These are phyloP conservation scores for Coniosporium tulheliwenetii DNA, from an alignment of 2,329 filamentous ascomycete genomes.

Conservation along the genomic window DNA sequence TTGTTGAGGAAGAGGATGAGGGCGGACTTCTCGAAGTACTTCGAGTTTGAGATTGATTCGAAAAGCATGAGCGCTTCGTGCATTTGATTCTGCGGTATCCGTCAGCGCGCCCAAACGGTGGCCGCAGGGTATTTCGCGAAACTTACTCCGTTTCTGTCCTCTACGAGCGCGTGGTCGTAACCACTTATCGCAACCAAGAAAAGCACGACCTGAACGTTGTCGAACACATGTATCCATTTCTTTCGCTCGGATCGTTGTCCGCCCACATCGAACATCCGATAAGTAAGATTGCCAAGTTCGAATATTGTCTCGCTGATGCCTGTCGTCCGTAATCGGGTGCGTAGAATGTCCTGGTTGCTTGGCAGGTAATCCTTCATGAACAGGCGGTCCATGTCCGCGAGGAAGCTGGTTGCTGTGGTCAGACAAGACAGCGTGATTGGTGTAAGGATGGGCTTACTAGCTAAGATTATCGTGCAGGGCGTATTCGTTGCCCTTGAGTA, in stretches of 20 bases:
- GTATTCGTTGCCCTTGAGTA: slow-evolving; percentile 88
- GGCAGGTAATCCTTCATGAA: slow-evolving; percentile 63
- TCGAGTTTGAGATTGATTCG: slow-evolving; percentile 36
- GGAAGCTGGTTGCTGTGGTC: slow-evolving; percentile 48
- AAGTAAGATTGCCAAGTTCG: slow-evolving; percentile 79
- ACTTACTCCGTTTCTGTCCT: slow-evolving; percentile 88
- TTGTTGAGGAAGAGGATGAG: slow-evolving; percentile 39
- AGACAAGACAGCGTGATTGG: neutral
- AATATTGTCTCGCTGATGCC: slow-evolving; percentile 94
- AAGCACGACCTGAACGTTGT: slow-evolving; percentile 80
- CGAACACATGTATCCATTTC: slow-evolving; percentile 96
- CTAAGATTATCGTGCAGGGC: slow-evolving; percentile 88
- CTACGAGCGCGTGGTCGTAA: slow-evolving; percentile 90
- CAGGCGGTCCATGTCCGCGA: slow-evolving; percentile 48
- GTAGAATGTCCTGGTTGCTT: slow-evolving; percentile 85
- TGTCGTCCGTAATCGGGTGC: slow-evolving; percentile 78
- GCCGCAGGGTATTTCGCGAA: neutral
- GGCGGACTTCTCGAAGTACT: slow-evolving; percentile 35
- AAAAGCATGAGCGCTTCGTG: slow-evolving; percentile 38
- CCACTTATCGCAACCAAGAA: slow-evolving; percentile 93
- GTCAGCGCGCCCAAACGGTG: too few relatives aligned
- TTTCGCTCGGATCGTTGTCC: slow-evolving; percentile 86
- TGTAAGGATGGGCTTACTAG: slow-evolving; percentile 49
- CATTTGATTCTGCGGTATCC: slow-evolving; percentile 32
- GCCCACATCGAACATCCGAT: slow-evolving; percentile 93